phyloP scores from a whole-genome alignment of 139 green algal genomes.

The Haematococcus lacustris region DNA sequence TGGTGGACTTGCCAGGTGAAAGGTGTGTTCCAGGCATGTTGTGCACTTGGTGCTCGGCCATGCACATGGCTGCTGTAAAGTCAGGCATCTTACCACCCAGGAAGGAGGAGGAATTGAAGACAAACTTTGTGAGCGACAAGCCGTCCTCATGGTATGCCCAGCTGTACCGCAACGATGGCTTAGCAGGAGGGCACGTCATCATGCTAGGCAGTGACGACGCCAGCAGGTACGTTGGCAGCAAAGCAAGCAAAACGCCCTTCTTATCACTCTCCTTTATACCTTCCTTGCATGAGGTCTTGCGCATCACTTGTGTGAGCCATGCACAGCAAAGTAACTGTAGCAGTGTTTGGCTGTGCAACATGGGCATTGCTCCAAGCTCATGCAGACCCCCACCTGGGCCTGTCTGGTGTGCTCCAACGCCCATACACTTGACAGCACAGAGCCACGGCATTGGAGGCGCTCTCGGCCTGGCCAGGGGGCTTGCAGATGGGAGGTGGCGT shows the following conservation, averaged over 20 bases:
- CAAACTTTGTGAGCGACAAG: conserved; percentile 92
- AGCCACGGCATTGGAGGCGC: conserved; percentile 63
- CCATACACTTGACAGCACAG: no score
- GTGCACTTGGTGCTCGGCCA: neutral
- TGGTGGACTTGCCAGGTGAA: conserved; percentile 64
- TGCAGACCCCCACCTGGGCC: no score
- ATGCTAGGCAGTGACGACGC: conserved; percentile 85
- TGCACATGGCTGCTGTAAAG: no score
- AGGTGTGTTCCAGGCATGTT: neutral
- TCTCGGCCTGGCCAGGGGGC: conserved; percentile 75
- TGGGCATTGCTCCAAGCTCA: no score
- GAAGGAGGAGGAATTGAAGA: conserved; percentile 46
- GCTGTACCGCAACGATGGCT: conserved; percentile 73
- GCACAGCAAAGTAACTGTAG: neutral
- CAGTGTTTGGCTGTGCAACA: neutral
- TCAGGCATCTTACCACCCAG: no score
- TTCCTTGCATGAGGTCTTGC: no score
- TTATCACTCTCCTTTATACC: no score
- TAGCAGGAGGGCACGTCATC: conserved; percentile 94
- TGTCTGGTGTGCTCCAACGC: no score
- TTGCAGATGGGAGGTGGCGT: conserved; percentile 94
- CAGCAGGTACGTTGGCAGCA: conserved; percentile 42
- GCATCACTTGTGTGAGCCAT: neutral
- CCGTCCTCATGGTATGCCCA: conserved; percentile 73
- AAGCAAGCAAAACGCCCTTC: no score